Evolutionary conservation across 2,329 filamentous ascomycete genomes (phyloP), one percentile per base, ranked within the genome.

Genomic region (Didymella sp.): DNA sequence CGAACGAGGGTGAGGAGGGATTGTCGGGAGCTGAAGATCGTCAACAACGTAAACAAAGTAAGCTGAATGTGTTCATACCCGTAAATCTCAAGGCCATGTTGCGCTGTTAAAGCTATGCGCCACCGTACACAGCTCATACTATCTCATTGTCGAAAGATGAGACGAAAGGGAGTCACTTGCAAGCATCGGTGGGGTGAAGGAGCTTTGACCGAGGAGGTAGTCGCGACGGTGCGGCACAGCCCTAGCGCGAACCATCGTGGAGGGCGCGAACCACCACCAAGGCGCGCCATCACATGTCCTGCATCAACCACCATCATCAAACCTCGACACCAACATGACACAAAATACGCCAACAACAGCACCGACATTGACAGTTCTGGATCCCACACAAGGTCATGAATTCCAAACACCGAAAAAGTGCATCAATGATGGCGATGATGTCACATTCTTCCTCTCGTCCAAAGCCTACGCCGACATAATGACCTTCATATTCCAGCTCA

Each of bases 391-490:
- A 12, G 61, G 63, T 13, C 68, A 73, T 53, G 58, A 37, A 15
- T 97, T 96, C 76, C 72, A 80, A 49, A 79, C 80, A 38, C 95
- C 95, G 0, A 73, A 75, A 54, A 99, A 98, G 77, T 83, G 83
- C 70, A 99, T 99, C 78, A 84, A 96, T 77, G 90, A 95, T 68
- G 89, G 89, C 54, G 80, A 88, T 58, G 92, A 98, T 81, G 90
- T 99, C 51, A 76, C 85, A 19, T 85, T 84, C 61, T 99, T 98
- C 76, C 85, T 96, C 50, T 84, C 83, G 8, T 92, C 91, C 45
- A 86, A 85, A 64, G 95, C 92, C 41, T 97, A 98, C 78, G 84
- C 87, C 56, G 92, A 97, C 72, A 90, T 99, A 51, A 89, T 91
- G 76, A 84, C 86, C 43, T 98, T 96, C 74, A 80, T 98, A 43